Evolutionary conservation across 345 rosid genomes (phyloP), one percentile per base, ranked within the genome.

Genomic region (Sonneratia caseolaris): DNA sequence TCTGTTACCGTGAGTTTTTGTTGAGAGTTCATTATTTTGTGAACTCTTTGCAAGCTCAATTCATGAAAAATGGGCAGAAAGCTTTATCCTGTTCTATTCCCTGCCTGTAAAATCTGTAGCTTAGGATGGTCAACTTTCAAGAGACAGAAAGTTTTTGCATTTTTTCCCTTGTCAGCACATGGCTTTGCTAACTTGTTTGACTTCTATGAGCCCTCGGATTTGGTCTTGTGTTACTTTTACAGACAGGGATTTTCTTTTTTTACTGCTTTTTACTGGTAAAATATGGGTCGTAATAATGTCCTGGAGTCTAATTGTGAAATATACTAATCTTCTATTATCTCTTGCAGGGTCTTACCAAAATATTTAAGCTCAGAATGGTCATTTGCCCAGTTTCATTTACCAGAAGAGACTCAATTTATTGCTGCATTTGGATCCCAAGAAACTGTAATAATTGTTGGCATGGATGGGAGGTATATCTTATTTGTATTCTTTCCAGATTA

Each of bases 361-460:
- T 93, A 93, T 79, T 93, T 93, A 79, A 93, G 98, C 85, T 93
- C 98, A 24, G 98, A 93, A 64, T 89, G 98, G 97, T 93, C 97
- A 66, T 89, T 93, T 76, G 94, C 98, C 59, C 92, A 79, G 90
- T 88, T 93, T 79, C 97, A 84, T 74, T 70, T 91, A 69, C 93
- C 89, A 36, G 98, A 87, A 80, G 85, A 75, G 67, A 80, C 89
- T 73, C 91, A 87, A 69, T 93, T 82, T 73, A 83, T 83, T 79
- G 93, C 88, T 32, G 97, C 97, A 72, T 91, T 93, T 87, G 97
- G 96, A 38, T 81, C 89, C 48, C 87, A 87, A 68, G 91, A 89
- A 78, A 82, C 90, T 43, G 83, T 93, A 5, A 69, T 87, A 27
- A 84, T 93, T 68, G 80, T 86, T 64, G 91, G 98, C 81, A 75